Conservation (phyloP, 371 early-diverging fungal genomes). For the Circinella umbellata region DNA sequence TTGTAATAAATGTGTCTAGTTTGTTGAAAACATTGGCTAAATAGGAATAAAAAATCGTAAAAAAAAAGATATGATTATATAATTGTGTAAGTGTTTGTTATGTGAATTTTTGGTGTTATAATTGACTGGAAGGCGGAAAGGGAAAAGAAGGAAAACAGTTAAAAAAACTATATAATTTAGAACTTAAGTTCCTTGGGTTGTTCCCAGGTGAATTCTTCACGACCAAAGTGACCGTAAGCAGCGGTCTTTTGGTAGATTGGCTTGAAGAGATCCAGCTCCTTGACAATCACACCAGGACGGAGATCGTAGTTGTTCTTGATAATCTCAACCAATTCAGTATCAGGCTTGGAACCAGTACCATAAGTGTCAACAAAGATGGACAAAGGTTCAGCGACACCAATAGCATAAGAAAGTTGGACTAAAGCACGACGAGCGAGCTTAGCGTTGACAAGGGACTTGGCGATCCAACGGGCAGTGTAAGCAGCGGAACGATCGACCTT, state of each 20-base stretch:
- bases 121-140: no score
- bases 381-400: constrained; percentile 98
- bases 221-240: constrained; percentile 99
- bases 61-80: constrained; percentile 9
- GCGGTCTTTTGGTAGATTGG: constrained; percentile 98
- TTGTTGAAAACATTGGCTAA: constrained; percentile 47
- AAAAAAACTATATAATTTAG: constrained; percentile 43
- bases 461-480: constrained; percentile 99
- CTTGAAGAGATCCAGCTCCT: constrained; percentile 96
- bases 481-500: constrained; percentile 99
- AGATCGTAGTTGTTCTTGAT: constrained; percentile 98
- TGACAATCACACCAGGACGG: constrained; percentile 98
- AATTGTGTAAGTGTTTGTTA: not conserved
- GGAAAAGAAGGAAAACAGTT: not conserved
- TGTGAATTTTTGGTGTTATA: no score
- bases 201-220: constrained; percentile 97
- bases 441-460: constrained; percentile 94
- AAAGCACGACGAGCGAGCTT: constrained; percentile 94
- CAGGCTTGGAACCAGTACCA: constrained; percentile 91
- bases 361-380: constrained; percentile 98
- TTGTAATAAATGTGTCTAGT: constrained; percentile 23
- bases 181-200: constrained; percentile 88
- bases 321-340: constrained; percentile 90
- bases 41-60: constrained; percentile 1
- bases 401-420: constrained; percentile 99